A percentile compares a stretch with the other conserved stretches of the same genome.
Evolutionary conservation across 352 stramenopile genomes (phyloP).

Genomic region (Bremia lactucae): DNA sequence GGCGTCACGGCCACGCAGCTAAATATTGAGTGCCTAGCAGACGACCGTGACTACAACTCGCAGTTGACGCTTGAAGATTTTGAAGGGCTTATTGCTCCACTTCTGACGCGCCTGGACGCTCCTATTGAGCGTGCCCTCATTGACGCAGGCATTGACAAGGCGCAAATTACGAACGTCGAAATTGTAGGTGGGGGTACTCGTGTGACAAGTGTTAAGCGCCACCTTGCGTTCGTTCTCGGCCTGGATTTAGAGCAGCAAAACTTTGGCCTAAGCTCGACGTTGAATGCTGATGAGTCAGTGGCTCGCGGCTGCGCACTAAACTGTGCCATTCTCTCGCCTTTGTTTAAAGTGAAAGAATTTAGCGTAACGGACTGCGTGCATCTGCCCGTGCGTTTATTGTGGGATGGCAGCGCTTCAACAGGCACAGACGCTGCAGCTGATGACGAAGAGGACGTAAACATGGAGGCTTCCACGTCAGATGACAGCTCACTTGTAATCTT

Average conservation of each 20-base stretch:
- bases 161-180: conserved; percentile 89
- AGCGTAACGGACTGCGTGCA: conserved; percentile 81
- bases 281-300: conserved; percentile 99
- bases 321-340: conserved; percentile 96
- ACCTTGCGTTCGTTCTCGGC: conserved; percentile 85
- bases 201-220: conserved; percentile 93
- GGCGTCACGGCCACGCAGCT: conserved; percentile 94
- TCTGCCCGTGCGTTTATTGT: conserved; percentile 91
- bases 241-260: conserved; percentile 91
- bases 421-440: conserved; percentile 39
- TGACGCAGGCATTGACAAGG: conserved; percentile 84
- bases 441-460: conserved; percentile 82
- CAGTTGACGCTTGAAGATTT: conserved; percentile 93
- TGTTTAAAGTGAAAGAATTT: conserved; percentile 96
- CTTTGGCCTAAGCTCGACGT: conserved; percentile 95
- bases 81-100: conserved; percentile 86
- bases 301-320: conserved; percentile 94
- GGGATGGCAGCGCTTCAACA: conserved; percentile 67
- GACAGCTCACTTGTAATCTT: conserved; percentile 92
- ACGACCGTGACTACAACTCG: conserved; percentile 95
- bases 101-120: conserved; percentile 76
- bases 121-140: conserved; percentile 77
- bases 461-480: conserved; percentile 36
- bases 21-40: conserved; percentile 96
- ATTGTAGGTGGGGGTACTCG: conserved; percentile 94